A percentile compares a stretch with the other conserved stretches of the same genome.
phyloP scores from a whole-genome alignment of 2,329 filamentous ascomycete species.

The Ciborinia camelliae region DNA sequence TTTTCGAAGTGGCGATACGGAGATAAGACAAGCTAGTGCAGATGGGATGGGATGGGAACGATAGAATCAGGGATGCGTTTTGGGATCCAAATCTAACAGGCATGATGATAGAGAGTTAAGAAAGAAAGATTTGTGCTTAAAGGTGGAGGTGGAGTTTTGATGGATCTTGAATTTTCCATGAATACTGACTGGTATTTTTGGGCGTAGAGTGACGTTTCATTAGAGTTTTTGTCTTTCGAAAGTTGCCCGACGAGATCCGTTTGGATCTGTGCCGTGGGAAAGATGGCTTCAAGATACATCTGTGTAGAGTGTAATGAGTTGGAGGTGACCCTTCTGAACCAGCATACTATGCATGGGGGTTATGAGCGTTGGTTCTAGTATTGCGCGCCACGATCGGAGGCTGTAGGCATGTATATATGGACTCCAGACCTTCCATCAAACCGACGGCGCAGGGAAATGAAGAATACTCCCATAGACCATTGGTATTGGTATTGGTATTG shows the following conservation, averaged over 20 bases:
- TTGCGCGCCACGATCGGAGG: constrained; percentile 42
- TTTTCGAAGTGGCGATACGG: constrained; percentile 36
- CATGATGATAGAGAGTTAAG: constrained; percentile 36
- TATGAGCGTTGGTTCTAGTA: constrained; percentile 41
- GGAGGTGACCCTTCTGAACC: constrained; percentile 42
- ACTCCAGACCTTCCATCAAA: constrained; percentile 44
- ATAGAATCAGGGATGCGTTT: constrained; percentile 40
- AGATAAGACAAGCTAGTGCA: constrained; percentile 29
- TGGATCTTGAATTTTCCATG: constrained; percentile 27
- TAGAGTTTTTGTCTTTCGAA: constrained; percentile 14
- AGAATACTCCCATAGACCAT: constrained; percentile 49
- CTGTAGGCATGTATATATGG: constrained; percentile 41
- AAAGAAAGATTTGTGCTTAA: constrained; percentile 39
- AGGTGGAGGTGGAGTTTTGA: constrained; percentile 37
- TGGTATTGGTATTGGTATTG: constrained; percentile 40
- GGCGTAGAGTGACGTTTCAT: constrained; percentile 6
- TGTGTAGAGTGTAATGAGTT: constrained; percentile 38
- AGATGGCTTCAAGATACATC: constrained; percentile 34
- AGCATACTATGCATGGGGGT: constrained; percentile 50
- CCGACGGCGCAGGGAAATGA: constrained; percentile 48
- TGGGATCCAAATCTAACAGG: constrained; percentile 41
- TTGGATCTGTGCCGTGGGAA: constrained; percentile 19
- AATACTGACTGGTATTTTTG: constrained; percentile 20
- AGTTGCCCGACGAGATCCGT: constrained; percentile 6
- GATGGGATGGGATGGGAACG: constrained; percentile 32